These are phyloP conservation scores for Apiospora sp. DNA, from an alignment of 2,329 filamentous ascomycete genomes.

Conservation along the genomic window DNA sequence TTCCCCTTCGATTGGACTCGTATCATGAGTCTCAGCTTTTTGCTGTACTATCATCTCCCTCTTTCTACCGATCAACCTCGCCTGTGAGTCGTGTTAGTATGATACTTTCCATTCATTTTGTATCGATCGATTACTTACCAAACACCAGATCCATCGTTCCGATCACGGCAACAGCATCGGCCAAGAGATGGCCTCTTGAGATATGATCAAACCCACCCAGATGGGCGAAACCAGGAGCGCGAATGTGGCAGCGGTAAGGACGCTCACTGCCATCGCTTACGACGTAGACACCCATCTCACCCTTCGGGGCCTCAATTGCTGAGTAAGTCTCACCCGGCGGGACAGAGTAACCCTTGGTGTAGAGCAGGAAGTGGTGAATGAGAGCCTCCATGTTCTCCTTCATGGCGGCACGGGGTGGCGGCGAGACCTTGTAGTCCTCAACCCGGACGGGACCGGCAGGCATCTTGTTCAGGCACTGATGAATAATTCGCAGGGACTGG, in stretches of 20 bases:
- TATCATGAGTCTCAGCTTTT: slow-evolving; percentile 30
- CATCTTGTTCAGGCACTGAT: slow-evolving; percentile 99
- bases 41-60: slow-evolving; percentile 19
- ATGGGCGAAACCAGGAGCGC: slow-evolving; percentile 96
- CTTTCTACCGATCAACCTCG: slow-evolving; percentile 66
- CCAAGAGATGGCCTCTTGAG: slow-evolving; percentile 88
- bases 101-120: background rate
- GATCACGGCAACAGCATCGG: slow-evolving; percentile 96
- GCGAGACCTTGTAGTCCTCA: slow-evolving; percentile 98
- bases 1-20: slow-evolving; percentile 26
- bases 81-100: slow-evolving; percentile 53
- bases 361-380: slow-evolving; percentile 98
- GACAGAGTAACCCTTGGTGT: slow-evolving; percentile 97
- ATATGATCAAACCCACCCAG: slow-evolving; percentile 94
- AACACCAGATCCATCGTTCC: slow-evolving; percentile 90
- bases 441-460: slow-evolving; percentile 91
- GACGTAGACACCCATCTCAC: slow-evolving; percentile 97
- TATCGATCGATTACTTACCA: slow-evolving; percentile 60
- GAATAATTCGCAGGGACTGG: slow-evolving; percentile 96
- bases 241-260: slow-evolving; percentile 97
- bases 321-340: slow-evolving; percentile 98
- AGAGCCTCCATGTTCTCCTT: slow-evolving; percentile 99
- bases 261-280: slow-evolving; percentile 96
- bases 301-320: slow-evolving; percentile 99
- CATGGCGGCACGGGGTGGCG: slow-evolving; percentile 96